Conservation (phyloP, 441 rosid genomes). For the Populus hybrid region DNA sequence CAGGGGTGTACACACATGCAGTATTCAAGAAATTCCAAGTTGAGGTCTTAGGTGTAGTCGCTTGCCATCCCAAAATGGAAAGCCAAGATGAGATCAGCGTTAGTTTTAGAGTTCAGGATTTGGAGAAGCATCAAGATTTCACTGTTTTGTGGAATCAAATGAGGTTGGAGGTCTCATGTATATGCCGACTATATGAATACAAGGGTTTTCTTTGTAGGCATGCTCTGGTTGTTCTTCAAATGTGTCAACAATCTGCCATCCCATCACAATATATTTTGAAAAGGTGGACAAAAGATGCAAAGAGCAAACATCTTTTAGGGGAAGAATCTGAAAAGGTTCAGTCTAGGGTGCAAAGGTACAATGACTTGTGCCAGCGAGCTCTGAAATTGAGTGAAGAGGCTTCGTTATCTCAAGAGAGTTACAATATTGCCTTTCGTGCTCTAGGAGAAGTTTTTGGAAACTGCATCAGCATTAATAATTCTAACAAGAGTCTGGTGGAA, state of each 20-base stretch:
- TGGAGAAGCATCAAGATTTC: constrained; percentile 65
- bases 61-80: constrained; percentile 83
- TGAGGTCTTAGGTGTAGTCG: constrained; percentile 84
- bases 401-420: constrained; percentile 84
- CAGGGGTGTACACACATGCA: constrained; percentile 70
- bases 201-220: constrained; percentile 92
- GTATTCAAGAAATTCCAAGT: constrained; percentile 74
- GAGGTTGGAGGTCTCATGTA: constrained; percentile 68
- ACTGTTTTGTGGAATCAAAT: constrained; percentile 65
- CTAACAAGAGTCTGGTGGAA: constrained; percentile 59
- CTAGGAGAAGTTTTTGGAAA: constrained; percentile 69
- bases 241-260: constrained; percentile 68
- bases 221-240: constrained; percentile 86
- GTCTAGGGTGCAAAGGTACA: constrained; percentile 68
- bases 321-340: constrained; percentile 64
- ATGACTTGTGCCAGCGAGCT: constrained; percentile 63
- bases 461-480: constrained; percentile 54
- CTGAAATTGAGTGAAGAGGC: no score
- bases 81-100: constrained; percentile 56
- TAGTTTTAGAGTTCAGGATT: constrained; percentile 70
- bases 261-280: constrained; percentile 69
- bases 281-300: constrained; percentile 87
- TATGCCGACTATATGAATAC: constrained; percentile 68
- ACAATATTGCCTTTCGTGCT: constrained; percentile 54
- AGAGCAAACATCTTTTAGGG: constrained; percentile 45